Percentiles rank a stretch among this genome's conserved stretches.
Conservation (phyloP, 2,329 filamentous ascomycete species). For the Microcyclosporella mali region DNA sequence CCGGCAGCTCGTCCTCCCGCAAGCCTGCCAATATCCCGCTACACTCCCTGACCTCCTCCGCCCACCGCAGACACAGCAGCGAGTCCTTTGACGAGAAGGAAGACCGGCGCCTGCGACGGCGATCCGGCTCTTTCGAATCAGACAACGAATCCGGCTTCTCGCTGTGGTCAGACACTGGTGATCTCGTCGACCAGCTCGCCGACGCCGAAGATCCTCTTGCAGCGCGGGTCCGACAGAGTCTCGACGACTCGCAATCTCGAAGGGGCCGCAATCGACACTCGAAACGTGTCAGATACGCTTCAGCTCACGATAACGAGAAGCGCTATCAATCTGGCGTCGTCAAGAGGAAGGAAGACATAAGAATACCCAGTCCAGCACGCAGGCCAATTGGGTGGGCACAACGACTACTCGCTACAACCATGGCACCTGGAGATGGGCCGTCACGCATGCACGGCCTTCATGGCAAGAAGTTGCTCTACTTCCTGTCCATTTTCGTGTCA, state of each 20-base stretch:
- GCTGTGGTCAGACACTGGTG: slow-evolving; percentile 89
- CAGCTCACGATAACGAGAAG: slow-evolving; percentile 31
- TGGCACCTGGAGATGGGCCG: slow-evolving; percentile 66
- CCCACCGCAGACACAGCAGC: slow-evolving; percentile 35
- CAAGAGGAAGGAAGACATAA: slow-evolving; percentile 67
- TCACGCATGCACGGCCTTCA: slow-evolving; percentile 84
- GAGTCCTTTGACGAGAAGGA: slow-evolving; percentile 46
- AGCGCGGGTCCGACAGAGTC: slow-evolving; percentile 59
- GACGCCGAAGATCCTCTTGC: slow-evolving; percentile 77
- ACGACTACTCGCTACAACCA: slow-evolving; percentile 71
- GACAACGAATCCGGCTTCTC: slow-evolving; percentile 58
- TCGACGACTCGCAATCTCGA: slow-evolving; percentile 45
- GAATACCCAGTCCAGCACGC: slow-evolving; percentile 64
- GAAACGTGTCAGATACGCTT: slow-evolving; percentile 65
- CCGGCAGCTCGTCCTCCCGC: slow-evolving; percentile 46
- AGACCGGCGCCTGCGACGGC: slow-evolving; percentile 43
- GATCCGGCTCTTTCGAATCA: slow-evolving; percentile 19
- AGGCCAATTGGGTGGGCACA: slow-evolving; percentile 60
- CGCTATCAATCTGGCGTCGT: slow-evolving; percentile 32
- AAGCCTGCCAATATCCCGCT: slow-evolving; percentile 84
- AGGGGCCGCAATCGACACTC: slow-evolving; percentile 13
- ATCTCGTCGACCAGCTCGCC: slow-evolving; percentile 84
- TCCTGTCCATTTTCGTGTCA: slow-evolving; percentile 36
- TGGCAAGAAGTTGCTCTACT: slow-evolving; percentile 87
- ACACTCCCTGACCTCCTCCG: slow-evolving; percentile 57